Base-by-base conservation (phyloP, 2,329 filamentous ascomycete species). In the Penicillium corylophilum region DNA sequence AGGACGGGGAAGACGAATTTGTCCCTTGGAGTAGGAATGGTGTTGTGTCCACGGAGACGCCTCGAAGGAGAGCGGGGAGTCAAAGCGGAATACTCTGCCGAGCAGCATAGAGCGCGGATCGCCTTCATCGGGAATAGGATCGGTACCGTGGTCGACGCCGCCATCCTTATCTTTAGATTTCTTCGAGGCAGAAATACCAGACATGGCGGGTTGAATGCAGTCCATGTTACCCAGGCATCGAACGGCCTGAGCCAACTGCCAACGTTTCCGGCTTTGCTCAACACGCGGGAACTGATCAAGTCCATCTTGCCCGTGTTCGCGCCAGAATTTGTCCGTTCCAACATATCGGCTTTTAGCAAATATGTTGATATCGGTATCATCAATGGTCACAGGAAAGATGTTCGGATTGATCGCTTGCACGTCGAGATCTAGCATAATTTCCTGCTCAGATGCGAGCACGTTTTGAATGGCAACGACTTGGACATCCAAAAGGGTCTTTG, bases 311-410 rank as follows among this genome's bases (percentile, higher is more conserved):
- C 56, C 59, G 53, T 67, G 61, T 36, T 71, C 67, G 10, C 69
- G 67, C 72, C 72, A 74, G 15, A 74, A 60, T 29, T 69, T 70
- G 48, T 81, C 79, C 10, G 76, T 78, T n/a, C 89, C 89, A 12
- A 93, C 88, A 67, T 93, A 89, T 54, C 89, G 90, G 53, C 91
- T 96, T 72, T 95, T 96, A 26, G 94, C 94, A 71, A 97, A 97
- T 28, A 99, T 82, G 64, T 95, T 91, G 51, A 97, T 80, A 68
- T 97, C 91, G 66, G 95, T 87, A 42, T 92, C 86, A 57, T 89
- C 86, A 33, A 99, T 84, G 2, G 88, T 88, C 38, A 99, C 88
- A 2, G 90, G 85, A 35, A 97, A 88, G 36, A 96, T 85, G 62
- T 97, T 99, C 1, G 93, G 92, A 68, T 99, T 99, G 62, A 93